A percentile compares a stretch with the other conserved stretches of the same genome.
Conservation (phyloP, 495 filamentous ascomycete genomes). For the Lepidopterella palustris region DNA sequence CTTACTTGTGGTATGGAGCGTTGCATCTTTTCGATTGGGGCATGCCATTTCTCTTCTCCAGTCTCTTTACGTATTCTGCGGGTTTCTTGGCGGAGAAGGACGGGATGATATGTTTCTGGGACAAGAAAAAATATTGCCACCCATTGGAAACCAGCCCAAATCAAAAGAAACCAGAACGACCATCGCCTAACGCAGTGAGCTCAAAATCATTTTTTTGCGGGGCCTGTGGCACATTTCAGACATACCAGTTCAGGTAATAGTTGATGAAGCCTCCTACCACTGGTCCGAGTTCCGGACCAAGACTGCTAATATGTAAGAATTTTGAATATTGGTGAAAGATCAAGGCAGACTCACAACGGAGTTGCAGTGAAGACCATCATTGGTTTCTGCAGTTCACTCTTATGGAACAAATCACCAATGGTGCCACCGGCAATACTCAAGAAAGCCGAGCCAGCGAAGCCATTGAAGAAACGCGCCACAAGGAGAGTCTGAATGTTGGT, state of each 20-base stretch:
- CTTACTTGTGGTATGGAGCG: constrained; percentile 52
- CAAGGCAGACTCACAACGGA: constrained; percentile 50
- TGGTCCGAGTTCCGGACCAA: constrained; percentile 47
- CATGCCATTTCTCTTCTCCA: constrained; percentile 64
- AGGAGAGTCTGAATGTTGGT: constrained; percentile 76
- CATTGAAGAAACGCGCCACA: constrained; percentile 73
- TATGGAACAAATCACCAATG: constrained; percentile 73
- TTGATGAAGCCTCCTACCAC: constrained; percentile 71
- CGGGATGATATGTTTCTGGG: constrained; percentile 82
- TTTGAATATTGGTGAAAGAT: constrained; percentile 30
- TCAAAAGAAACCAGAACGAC: constrained; percentile 81
- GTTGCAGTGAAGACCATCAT: constrained; percentile 76
- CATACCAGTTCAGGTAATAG: constrained; percentile 62
- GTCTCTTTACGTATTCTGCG: constrained; percentile 63
- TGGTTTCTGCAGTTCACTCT: constrained; percentile 61
- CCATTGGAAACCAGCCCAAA: constrained; percentile 65
- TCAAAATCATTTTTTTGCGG: constrained; percentile 3
- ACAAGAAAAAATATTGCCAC: constrained; percentile 61
- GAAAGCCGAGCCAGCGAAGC: constrained; percentile 78
- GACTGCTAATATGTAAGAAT: neutral
- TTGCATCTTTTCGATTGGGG: constrained; percentile 71
- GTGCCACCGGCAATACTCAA: constrained; percentile 84
- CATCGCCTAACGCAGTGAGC: no score
- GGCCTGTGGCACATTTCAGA: constrained; percentile 34
- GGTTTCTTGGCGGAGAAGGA: constrained; percentile 69